phyloP scores from a whole-genome alignment of 371 early-diverging fungal genomes.

The Actinomortierella ambigua region DNA sequence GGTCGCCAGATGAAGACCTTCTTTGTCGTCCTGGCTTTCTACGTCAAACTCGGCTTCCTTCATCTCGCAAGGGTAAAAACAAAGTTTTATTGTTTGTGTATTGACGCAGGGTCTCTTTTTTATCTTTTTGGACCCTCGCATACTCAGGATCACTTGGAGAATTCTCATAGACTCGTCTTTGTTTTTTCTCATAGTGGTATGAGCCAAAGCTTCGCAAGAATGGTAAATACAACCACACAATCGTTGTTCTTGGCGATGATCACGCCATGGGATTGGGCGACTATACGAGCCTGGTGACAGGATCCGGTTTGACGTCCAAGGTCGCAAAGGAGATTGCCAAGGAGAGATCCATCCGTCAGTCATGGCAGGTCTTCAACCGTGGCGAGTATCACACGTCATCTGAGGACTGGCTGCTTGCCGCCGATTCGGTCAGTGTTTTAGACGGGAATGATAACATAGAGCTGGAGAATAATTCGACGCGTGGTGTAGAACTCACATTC shows the following conservation, averaged over 20 bases:
- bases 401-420: conserved; percentile 44
- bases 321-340: conserved; percentile 25
- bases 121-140: too few species aligned
- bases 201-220: conserved; percentile 29
- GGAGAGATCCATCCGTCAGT: conserved; percentile 34
- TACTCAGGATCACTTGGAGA: too few species aligned
- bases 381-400: conserved; percentile 36
- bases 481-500: not conserved
- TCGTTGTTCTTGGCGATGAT: conserved; percentile 36
- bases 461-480: too few species aligned
- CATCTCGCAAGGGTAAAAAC: conserved; percentile 30
- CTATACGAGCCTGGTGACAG: conserved; percentile 21
- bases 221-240: conserved; percentile 34
- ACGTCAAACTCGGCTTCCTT: conserved; percentile 36
- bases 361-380: conserved; percentile 44
- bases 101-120: too few species aligned
- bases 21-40: conserved; percentile 23
- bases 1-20: conserved; percentile 21
- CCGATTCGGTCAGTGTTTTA: conserved; percentile 31
- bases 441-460: too few species aligned
- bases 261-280: conserved; percentile 40
- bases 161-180: not conserved
- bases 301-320: conserved; percentile 32
- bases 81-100: too few species aligned
- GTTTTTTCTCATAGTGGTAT: conserved; percentile 19